Evolutionary conservation across 2,329 filamentous ascomycete genomes (phyloP), one percentile per base, ranked within the genome.

Genomic region (Zymoseptoria pseudotritici): DNA sequence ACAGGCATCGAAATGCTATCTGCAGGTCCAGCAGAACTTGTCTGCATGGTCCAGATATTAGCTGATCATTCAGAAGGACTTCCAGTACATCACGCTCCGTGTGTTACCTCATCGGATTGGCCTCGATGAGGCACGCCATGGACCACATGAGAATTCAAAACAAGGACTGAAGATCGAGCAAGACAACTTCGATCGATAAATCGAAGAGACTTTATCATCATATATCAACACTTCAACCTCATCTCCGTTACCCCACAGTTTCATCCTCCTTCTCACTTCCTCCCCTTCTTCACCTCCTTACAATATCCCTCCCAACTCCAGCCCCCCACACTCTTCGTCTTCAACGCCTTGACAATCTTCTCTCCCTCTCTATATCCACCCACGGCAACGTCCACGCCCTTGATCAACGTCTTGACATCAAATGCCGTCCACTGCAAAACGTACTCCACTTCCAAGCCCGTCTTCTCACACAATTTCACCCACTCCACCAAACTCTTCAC

Each of bases 401-500:
- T 54, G 1, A 64, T 11, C 13, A 21, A 55, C 6, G 53, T 50
- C 7, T 52, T 56, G 26, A 53, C 50, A 31, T 65, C 58, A 24
- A 62, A 55, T 6, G 49, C 54, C 13, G 50, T 65, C 63, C 63
- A 66, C n/a, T 61, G 59, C 46, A 61, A 56, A 13, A 58, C 53
- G 53, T 66, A 66, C 31, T 31, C 29, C 8, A 63, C 49, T 24
- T 63, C 58, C 3, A 65, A 46, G 1, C 60, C 58, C 3, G 42
- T 60, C 3, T 11, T 49, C 52, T 65, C 59, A 31, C 56, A 59
- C 1, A 56, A 5, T 4, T 21, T 50, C 1, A 61, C 52, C 65
- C 65, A 66, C 36, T 62, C 53, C 22, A 53, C 17, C 42, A 66
- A 22, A 9, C 57, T 53, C 46, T 54, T 31, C 17, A 46, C 55